phyloP scores from a whole-genome alignment of 768 basidiomycete genomes.

The Tulasnella sp. region DNA sequence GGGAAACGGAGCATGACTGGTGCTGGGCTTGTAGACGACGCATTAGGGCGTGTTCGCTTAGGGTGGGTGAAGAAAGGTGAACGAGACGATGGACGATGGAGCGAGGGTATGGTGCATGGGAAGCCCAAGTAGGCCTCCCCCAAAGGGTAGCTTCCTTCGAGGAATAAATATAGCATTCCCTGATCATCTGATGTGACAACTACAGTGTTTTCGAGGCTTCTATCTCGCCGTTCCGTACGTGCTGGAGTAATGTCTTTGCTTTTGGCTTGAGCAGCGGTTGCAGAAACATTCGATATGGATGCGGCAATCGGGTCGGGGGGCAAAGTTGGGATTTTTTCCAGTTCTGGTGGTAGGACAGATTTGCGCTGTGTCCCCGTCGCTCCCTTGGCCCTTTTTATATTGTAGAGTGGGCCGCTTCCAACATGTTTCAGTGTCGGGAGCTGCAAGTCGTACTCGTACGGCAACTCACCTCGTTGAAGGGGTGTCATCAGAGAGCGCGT shows the following conservation, averaged over 20 bases:
- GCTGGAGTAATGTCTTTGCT: conserved; percentile 33
- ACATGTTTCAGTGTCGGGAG: neutral
- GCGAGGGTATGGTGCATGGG: conserved; percentile 26
- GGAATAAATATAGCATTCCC: conserved; percentile 55
- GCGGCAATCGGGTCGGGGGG: conserved; percentile 47
- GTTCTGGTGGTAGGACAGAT: conserved; percentile 45
- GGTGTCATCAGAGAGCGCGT: conserved; percentile 58
- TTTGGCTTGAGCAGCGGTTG: conserved; percentile 28
- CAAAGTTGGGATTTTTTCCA: conserved; percentile 63
- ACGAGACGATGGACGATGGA: conserved; percentile 43
- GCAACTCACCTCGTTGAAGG: conserved; percentile 56
- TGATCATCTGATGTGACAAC: conserved; percentile 51
- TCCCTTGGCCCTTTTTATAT: neutral
- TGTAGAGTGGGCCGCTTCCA: conserved; percentile 3
- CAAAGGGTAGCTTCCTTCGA: conserved; percentile 70
- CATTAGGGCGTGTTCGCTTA: conserved; percentile 24
- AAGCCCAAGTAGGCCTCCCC: conserved; percentile 44
- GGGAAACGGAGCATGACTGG: conserved; percentile 49
- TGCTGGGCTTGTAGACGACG: conserved; percentile 29
- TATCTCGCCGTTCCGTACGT: conserved; percentile 45
- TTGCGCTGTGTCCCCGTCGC: neutral
- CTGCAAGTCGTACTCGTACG: neutral
- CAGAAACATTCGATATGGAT: conserved; percentile 43
- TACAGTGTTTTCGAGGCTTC: conserved; percentile 34
- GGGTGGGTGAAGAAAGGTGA: conserved; percentile 30